Evolutionary conservation across 495 filamentous ascomycete genomes (phyloP), one percentile per base, ranked within the genome.

Genomic region (Penicillium bovifimosum): DNA sequence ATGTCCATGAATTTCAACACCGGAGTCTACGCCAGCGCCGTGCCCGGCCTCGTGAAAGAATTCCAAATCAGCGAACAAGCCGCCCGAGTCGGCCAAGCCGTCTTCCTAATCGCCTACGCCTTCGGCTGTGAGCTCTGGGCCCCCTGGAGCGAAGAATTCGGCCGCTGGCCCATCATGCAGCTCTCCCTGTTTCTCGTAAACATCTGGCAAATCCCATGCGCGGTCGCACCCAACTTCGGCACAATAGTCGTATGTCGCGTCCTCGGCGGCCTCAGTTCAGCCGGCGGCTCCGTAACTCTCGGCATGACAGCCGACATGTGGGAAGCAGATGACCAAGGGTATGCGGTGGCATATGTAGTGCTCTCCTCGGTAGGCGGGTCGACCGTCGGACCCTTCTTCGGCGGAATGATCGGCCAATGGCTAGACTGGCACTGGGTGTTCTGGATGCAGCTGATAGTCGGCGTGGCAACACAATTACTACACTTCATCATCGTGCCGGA

Each of bases 1-100:
- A 81, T 84, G 43, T 90, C 86, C 5, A 91, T 91, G 87, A 91
- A 91, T 73, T 87, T 90, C 75, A 90, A 90, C 73, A 85, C 84
- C 9, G 82, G 80, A 28, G 76, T 88, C 9, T 90, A 88, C 67
- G 75, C 82, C 33, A 87, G 86, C 59, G 86, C 78, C 11, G 66
- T 89, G 10, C 55, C 55, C 0, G 80, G 80, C 6, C 78, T 91
- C 50, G 72, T 79, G 1, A 66, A 81, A 38, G 66, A 86, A 33
- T 90, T 86, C 63, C 41, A 71, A 13, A 80, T 90, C 51, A 83
- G 79, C 57, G 70, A 72, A 29, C 83, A 88, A 61, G 78, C 77
- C 0, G 86, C 84, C 1, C 77, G 86, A 26, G 67, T 79, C 14
- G 86, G 86, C 26, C 83, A 86, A 28, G 80, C 81, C 55, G 77